These are phyloP conservation scores for Aspergillus sp. DNA, from an alignment of 2,329 filamentous ascomycete species.

Conservation along the genomic window DNA sequence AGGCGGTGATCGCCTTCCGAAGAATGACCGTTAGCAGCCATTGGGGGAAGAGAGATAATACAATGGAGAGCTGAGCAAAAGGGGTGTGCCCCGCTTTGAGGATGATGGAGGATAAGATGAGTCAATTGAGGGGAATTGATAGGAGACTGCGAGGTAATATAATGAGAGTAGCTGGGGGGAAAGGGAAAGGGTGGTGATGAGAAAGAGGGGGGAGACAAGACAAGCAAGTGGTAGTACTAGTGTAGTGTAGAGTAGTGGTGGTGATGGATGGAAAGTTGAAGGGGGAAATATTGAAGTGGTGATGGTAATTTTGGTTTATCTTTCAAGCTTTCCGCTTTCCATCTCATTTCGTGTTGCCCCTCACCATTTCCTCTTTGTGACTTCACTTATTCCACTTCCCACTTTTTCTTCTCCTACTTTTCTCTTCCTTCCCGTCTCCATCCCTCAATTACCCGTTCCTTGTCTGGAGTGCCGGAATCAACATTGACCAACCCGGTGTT, in stretches of 20 bases:
- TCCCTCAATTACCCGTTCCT: background rate
- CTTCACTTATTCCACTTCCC: background rate
- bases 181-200: background rate
- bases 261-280: background rate
- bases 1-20: conserved; percentile 50
- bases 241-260: background rate
- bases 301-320: conserved; percentile 7
- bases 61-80: background rate
- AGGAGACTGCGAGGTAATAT: conserved; percentile 5
- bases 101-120: background rate
- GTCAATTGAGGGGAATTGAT: background rate
- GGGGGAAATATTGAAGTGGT: background rate
- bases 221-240: too few species aligned
- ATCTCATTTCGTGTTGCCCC: background rate
- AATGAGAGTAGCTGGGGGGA: background rate
- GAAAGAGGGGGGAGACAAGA: too few species aligned
- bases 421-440: background rate
- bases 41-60: background rate
- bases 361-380: background rate
- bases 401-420: background rate
- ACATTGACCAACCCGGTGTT: conserved; percentile 3
- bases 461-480: background rate
- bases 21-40: conserved; percentile 62
- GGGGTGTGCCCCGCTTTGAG: conserved; percentile 4
- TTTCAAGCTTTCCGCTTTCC: too few species aligned